Percentiles rank a stretch among this genome's conserved stretches.
Conservation (phyloP, 164 flowering plant genomes). For the Protea cynaroides region DNA sequence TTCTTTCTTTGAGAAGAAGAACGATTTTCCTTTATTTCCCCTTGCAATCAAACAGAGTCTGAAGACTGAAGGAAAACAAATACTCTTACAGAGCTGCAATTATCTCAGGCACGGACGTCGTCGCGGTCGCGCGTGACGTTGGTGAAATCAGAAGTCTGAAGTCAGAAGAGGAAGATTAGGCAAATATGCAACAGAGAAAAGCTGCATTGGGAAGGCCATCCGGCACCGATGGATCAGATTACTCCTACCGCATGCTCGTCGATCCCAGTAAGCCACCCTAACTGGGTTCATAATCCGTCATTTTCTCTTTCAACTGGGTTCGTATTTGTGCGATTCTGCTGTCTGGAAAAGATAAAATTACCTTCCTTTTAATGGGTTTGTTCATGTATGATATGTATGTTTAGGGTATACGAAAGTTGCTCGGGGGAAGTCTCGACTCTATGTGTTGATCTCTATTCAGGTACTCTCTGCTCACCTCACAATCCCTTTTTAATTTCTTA, state of each 20-base stretch:
- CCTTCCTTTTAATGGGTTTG: no score
- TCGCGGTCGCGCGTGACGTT: no score
- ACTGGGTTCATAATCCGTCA: not conserved
- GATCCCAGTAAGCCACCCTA: conserved; percentile 54
- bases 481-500: not conserved
- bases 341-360: not conserved
- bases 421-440: conserved; percentile 55
- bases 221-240: conserved; percentile 97
- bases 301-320: not conserved
- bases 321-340: not conserved
- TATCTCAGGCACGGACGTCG: no score
- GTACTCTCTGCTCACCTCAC: conserved; percentile 16
- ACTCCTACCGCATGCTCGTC: conserved; percentile 95
- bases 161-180: no score
- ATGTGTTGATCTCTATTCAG: conserved; percentile 41
- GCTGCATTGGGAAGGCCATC: conserved; percentile 54
- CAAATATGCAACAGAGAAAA: conserved; percentile 54
- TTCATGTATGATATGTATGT: not conserved
- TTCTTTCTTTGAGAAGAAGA: no score
- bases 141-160: no score
- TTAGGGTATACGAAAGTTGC: conserved; percentile 80
- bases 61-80: not conserved
- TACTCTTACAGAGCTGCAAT: not conserved
- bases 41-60: no score
- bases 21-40: no score